A percentile compares a stretch with the other conserved stretches of the same genome.
Evolutionary conservation across 1,284 basidiomycete genomes (phyloP).

Genomic region (Puccinia hordei): DNA sequence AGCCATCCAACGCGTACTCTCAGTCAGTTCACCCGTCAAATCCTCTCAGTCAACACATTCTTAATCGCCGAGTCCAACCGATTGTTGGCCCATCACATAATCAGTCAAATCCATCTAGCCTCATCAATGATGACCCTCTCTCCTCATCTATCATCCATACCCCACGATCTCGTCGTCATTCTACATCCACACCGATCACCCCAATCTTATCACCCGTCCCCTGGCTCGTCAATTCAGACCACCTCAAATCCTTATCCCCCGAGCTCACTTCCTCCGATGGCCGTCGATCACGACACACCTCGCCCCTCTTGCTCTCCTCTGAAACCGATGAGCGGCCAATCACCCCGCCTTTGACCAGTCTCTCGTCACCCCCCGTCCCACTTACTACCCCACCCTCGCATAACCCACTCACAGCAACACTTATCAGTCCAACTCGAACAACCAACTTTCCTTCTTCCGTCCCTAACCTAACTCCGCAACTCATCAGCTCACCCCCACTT

Average conservation of each 20-base stretch:
- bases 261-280: neutral
- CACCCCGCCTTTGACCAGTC: slow-evolving; percentile 30
- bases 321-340: slow-evolving; percentile 27
- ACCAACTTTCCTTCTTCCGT: neutral
- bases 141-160: neutral
- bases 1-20: slow-evolving; percentile 39
- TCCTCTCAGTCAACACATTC: slow-evolving; percentile 21
- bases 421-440: slow-evolving; percentile 15
- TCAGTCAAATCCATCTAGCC: neutral
- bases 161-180: slow-evolving; percentile 1
- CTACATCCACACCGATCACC: slow-evolving; percentile 39
- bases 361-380: neutral
- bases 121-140: neutral
- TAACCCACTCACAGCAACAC: neutral
- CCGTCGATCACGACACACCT: slow-evolving; percentile 17
- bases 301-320: slow-evolving; percentile 22
- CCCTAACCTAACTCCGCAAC: neutral
- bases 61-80: neutral
- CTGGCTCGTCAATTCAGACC: slow-evolving; percentile 35
- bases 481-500: neutral
- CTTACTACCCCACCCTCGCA: neutral
- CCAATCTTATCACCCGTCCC: slow-evolving; percentile 39
- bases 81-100: neutral
- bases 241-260: neutral
- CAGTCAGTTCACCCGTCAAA: slow-evolving; percentile 34